Evolutionary conservation across 2,329 filamentous ascomycete species (phyloP).

Genomic region (Colletotrichum zoysiae): DNA sequence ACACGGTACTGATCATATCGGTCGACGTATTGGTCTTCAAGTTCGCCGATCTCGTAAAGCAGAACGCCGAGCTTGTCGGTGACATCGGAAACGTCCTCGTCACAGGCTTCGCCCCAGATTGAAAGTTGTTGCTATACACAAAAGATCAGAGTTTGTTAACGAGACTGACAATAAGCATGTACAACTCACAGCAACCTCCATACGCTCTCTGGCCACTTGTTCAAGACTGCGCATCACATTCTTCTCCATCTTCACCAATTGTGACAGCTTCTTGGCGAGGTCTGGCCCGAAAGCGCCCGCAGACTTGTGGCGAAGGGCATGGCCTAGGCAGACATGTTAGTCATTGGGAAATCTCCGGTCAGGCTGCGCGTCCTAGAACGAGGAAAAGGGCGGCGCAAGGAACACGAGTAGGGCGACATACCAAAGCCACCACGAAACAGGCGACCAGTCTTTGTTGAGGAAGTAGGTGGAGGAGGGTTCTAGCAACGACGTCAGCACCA

Average conservation of each 20-base stretch:
- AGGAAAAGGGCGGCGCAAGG: constrained; percentile 5
- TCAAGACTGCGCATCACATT: constrained; percentile 99
- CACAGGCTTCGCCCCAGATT: constrained; percentile 94
- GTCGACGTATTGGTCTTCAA: constrained; percentile 98
- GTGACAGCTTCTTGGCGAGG: constrained; percentile 95
- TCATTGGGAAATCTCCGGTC: not conserved
- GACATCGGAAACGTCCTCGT: constrained; percentile 98
- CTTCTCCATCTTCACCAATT: constrained; percentile 99
- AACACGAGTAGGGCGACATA: constrained; percentile 63
- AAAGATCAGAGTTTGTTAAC: constrained; percentile 28
- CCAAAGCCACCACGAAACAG: constrained; percentile 89
- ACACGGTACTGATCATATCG: constrained; percentile 99
- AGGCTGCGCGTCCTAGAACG: not conserved
- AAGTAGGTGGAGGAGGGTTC: constrained; percentile 93
- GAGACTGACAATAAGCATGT: too few species aligned
- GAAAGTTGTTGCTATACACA: constrained; percentile 90
- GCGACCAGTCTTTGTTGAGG: constrained; percentile 89
- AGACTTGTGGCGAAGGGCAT: constrained; percentile 78
- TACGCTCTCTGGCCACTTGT: constrained; percentile 92
- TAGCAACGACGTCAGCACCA: constrained; percentile 56
- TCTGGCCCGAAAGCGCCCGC: constrained; percentile 86
- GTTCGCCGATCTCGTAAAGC: constrained; percentile 97
- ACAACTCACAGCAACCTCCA: constrained; percentile 92
- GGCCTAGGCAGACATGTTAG: constrained; percentile 57
- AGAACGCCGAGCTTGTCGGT: constrained; percentile 98